Evolutionary conservation across 306 rosid genomes (phyloP).

Genomic region (Echinosophora koreensis): DNA sequence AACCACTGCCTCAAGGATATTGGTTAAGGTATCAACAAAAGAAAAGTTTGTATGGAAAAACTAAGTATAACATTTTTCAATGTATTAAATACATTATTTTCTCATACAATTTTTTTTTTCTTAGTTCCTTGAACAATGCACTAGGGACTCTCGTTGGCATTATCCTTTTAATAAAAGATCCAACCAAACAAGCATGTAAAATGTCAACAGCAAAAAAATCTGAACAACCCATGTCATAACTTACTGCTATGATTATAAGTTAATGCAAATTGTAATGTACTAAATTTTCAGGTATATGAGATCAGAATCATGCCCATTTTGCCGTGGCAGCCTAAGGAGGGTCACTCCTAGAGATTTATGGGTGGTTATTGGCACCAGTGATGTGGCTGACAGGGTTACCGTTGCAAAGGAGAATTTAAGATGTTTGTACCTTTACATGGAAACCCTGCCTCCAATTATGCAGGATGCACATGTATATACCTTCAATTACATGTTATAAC

Average conservation of each 20-base stretch:
- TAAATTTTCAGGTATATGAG: constrained; percentile 57
- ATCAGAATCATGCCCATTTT: constrained; percentile 77
- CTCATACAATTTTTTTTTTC: no score
- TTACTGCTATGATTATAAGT: neutral
- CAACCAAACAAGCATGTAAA: no score
- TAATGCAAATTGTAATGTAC: neutral
- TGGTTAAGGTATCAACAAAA: no score
- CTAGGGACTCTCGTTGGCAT: no score
- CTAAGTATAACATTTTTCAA: no score
- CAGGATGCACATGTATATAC: constrained; percentile 54
- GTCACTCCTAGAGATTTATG: constrained; percentile 64
- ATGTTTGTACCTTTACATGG: constrained; percentile 61
- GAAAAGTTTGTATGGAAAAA: no score
- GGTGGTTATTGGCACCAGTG: constrained; percentile 57
- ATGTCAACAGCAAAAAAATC: no score
- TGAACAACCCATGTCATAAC: no score
- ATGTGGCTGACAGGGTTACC: constrained; percentile 56
- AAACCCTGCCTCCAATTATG: constrained; percentile 53
- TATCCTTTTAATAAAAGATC: no score
- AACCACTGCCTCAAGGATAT: no score
- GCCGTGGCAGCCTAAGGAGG: constrained; percentile 62
- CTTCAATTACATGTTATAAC: constrained; percentile 65
- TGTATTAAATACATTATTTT: no score
- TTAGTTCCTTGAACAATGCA: no score
- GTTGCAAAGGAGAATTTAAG: constrained; percentile 63